Evolutionary conservation across 2,329 filamentous ascomycete species (phyloP), one percentile per base, ranked within the genome.

Genomic region (Hypoxylon sp.): DNA sequence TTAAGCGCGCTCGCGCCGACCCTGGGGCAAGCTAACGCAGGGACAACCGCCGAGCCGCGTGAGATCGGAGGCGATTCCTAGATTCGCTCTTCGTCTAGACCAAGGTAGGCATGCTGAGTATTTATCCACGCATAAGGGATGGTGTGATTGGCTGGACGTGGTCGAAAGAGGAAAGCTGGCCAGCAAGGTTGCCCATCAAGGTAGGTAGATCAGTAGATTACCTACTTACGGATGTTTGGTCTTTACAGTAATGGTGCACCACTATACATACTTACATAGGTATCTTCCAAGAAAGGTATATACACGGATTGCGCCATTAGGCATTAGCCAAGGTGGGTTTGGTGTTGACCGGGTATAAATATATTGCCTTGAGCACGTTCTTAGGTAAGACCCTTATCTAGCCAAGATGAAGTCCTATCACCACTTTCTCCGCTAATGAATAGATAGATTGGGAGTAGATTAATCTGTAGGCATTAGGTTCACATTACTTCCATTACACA

Each of bases 131-230:
- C 31, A 56, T 19, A 7, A 19, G 21, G 6, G n/a, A 48, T 19
- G 42, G 52, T 29, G 39, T 69, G 69, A 69, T 71, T 71, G 69
- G 69, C 35, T 6, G 2, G n/a, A 11, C n/a, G 29, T 6, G 42
- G 55, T 59, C 54, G 27, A 44, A 61, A 66, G 15, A 39, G 67
- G 21, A 50, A 63, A 35, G 44, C 17, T 60, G 66, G 69, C 69
- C 66, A 63, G 35, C 69, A 71, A 47, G 69, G 68, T 69, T 67
- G 68, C 44, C 69, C 69, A 69, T 67, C 69, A 65, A 67, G 69
- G 69, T 71, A 62, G 27, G 47, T 17, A 5, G 57, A 27, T 44
- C 17, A 21, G 39, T 37, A 37, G 35, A 37, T 37, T 37, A 27
- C 24, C 24, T 27, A 27, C 24, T 27, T 27, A 27, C 2, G 24